Percentiles rank a stretch among this genome's conserved stretches.
These are phyloP conservation scores for Vicia villosa DNA, from an alignment of 306 rosid genomes.

Conservation along the genomic window DNA sequence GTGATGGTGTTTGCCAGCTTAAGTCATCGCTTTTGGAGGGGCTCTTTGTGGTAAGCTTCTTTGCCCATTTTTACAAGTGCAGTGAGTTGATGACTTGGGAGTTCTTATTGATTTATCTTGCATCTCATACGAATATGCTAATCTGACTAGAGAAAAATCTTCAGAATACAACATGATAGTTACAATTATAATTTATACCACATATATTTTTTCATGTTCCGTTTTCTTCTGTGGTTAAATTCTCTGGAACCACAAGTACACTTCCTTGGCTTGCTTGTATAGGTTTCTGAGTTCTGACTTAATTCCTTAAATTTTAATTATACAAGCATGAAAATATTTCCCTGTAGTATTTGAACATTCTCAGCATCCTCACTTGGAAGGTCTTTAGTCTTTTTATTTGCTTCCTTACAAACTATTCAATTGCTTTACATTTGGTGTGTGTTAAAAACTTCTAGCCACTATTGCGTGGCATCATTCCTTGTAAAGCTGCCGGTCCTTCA, in stretches of 20 bases:
- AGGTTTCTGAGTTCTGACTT: constrained; percentile 20
- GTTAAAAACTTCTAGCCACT: neutral
- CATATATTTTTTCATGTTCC: neutral
- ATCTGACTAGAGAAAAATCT: constrained; percentile 5
- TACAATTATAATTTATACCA: neutral
- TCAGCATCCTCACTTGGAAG: constrained; percentile 4
- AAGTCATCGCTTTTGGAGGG: constrained; percentile 97
- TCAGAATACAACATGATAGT: constrained; percentile 1
- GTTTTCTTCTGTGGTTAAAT: constrained; percentile 5
- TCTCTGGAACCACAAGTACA: constrained; percentile 8
- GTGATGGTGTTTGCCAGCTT: constrained; percentile 83
- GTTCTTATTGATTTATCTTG: constrained; percentile 3
- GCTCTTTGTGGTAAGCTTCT: constrained; percentile 74
- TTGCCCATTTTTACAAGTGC: constrained; percentile 28
- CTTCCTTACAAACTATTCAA: constrained; percentile 14
- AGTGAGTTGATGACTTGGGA: constrained; percentile 3
- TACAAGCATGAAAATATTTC: constrained; percentile 25
- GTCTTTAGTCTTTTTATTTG: neutral
- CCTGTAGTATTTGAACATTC: constrained; percentile 21
- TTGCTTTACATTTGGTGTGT: constrained; percentile 14
- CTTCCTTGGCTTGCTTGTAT: constrained; percentile 20
- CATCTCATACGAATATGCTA: constrained; percentile 14
- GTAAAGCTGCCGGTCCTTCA: constrained; percentile 23
- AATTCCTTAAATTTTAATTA: constrained; percentile 16
- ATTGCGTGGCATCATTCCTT: constrained; percentile 13